These are phyloP conservation scores for Zoysia pacifica DNA, from an alignment of 176 grass and related monocot species.

Conservation along the genomic window DNA sequence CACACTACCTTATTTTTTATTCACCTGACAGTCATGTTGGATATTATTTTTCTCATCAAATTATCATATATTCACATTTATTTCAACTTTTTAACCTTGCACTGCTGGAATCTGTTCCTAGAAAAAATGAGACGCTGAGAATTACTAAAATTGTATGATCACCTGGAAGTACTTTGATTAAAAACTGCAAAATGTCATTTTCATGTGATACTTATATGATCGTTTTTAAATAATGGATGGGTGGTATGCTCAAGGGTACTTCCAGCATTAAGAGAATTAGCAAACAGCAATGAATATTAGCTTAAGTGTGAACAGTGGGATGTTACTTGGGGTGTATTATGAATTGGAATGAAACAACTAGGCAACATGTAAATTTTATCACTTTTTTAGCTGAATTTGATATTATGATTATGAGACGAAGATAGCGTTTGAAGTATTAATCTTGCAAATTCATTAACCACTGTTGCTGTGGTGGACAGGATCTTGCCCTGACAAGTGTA, in stretches of 20 bases:
- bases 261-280: background rate
- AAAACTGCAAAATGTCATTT: background rate
- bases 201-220: no score
- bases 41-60: background rate
- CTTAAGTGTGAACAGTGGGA: background rate
- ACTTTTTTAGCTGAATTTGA: no score
- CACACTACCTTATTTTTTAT: conserved; percentile 9
- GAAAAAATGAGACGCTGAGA: background rate
- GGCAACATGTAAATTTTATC: background rate
- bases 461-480: conserved; percentile 54
- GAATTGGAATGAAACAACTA: conserved; percentile 16
- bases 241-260: no score
- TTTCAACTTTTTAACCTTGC: conserved; percentile 5
- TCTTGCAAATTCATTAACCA: conserved; percentile 20
- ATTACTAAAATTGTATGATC: conserved; percentile 3
- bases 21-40: background rate
- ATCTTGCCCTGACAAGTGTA: conserved; percentile 81
- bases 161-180: no score
- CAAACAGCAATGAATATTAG: background rate
- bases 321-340: background rate
- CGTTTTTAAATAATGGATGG: no score
- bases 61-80: background rate
- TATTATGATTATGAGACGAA: background rate
- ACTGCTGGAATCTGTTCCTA: background rate
- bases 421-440: background rate